Conservation (phyloP, 31 red algal genomes). For the Porphyra umbilicalis region DNA sequence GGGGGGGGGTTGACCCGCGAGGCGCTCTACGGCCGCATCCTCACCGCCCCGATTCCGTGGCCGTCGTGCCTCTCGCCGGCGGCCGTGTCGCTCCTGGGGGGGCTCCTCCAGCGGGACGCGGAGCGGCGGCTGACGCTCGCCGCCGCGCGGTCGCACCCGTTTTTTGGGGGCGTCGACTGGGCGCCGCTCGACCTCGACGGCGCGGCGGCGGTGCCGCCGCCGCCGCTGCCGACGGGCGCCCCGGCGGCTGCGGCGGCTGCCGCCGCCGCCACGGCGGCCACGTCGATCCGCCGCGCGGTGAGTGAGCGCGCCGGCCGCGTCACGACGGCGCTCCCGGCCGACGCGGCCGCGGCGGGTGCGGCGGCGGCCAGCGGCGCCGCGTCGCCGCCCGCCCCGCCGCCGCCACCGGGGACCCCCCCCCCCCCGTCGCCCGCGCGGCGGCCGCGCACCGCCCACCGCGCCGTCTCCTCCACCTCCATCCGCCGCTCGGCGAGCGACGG, state of each 20-base stretch:
- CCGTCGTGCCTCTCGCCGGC: constrained; percentile 50
- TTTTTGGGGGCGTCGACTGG: constrained; percentile 87
- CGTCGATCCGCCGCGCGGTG: neutral
- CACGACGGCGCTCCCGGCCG: no score
- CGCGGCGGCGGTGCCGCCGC: neutral
- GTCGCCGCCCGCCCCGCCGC: no score
- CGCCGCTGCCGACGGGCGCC: neutral
- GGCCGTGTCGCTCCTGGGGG: constrained; percentile 51
- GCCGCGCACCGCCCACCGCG: neutral
- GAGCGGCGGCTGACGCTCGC: constrained; percentile 46
- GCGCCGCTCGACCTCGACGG: constrained; percentile 7
- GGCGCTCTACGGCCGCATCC: constrained; percentile 52
- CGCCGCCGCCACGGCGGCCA: neutral
- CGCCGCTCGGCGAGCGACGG: neutral
- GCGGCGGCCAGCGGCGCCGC: no score
- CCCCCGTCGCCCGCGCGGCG: neutral
- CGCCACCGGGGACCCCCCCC: neutral
- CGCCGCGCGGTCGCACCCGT: constrained; percentile 55
- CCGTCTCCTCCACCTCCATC: neutral
- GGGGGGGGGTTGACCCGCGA: constrained; percentile 59
- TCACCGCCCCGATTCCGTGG: constrained; percentile 36
- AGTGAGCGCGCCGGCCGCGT: neutral
- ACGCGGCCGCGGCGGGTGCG: no score
- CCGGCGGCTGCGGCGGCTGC: neutral
- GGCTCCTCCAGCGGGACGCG: constrained; percentile 70